These are phyloP conservation scores for Colletotrichum noveboracense DNA, from an alignment of 2,329 filamentous ascomycete genomes.

Conservation along the genomic window DNA sequence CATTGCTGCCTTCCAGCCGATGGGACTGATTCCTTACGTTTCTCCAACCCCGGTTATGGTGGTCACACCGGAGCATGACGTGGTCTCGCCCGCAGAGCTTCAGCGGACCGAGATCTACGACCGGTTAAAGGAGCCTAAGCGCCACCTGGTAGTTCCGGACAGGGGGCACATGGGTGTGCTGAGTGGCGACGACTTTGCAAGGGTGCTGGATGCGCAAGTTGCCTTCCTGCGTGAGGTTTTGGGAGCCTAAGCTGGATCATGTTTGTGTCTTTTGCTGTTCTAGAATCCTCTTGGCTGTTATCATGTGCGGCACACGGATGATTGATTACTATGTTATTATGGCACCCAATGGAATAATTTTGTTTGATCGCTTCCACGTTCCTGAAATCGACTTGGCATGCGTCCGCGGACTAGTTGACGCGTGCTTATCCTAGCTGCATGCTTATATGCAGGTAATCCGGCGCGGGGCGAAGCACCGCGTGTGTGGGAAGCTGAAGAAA, in stretches of 20 bases:
- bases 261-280: slow-evolving; percentile 24
- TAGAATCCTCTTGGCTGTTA: not conserved
- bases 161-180: slow-evolving; percentile 25
- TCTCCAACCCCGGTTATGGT: slow-evolving; percentile 29
- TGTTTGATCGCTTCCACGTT: slow-evolving; percentile 29
- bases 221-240: not conserved
- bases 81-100: not conserved
- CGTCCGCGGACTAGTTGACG: not conserved
- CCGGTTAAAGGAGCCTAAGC: slow-evolving; percentile 3
- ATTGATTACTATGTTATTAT: not conserved
- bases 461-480: not conserved
- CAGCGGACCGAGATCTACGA: not conserved
- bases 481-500: not conserved
- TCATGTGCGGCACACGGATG: not conserved
- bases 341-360: slow-evolving; percentile 28
- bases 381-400: slow-evolving; percentile 29
- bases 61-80: slow-evolving; percentile 31
- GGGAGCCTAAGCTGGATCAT: not conserved
- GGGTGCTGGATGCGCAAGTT: slow-evolving; percentile 3
- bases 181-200: slow-evolving; percentile 12
- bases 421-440: not conserved
- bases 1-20: slow-evolving; percentile 26
- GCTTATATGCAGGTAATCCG: not conserved
- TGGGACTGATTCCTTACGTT: slow-evolving; percentile 22
- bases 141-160: slow-evolving; percentile 6